A percentile compares a stretch with the other conserved stretches of the same genome.
Evolutionary conservation across 768 basidiomycete genomes (phyloP).

Genomic region (Pleurotus cornucopiae): DNA sequence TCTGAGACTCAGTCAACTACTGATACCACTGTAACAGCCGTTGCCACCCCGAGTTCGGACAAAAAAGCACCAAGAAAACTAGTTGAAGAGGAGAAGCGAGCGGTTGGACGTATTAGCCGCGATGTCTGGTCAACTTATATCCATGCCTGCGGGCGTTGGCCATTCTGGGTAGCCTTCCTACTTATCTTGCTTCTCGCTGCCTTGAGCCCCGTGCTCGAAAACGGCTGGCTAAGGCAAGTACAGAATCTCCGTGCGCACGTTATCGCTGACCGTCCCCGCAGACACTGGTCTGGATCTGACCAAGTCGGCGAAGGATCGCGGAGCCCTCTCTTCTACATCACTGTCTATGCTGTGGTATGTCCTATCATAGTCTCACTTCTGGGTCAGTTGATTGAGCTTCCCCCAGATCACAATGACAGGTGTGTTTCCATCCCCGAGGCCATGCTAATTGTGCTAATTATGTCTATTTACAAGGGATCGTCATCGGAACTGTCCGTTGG

Average conservation of each 20-base stretch:
- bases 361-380: slow-evolving; percentile 17
- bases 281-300: slow-evolving; percentile 53
- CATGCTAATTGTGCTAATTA: background rate
- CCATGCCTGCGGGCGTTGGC: slow-evolving; percentile 40
- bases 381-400: slow-evolving; percentile 4
- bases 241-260: background rate
- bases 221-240: slow-evolving; percentile 60
- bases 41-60: slow-evolving; percentile 25
- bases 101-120: slow-evolving; percentile 62
- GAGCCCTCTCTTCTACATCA: slow-evolving; percentile 58
- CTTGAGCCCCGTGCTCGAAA: slow-evolving; percentile 64
- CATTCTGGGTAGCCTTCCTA: slow-evolving; percentile 56
- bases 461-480: slow-evolving; percentile 19
- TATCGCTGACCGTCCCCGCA: slow-evolving; percentile 16
- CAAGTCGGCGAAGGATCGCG: slow-evolving; percentile 32
- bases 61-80: slow-evolving; percentile 75
- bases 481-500: slow-evolving; percentile 58
- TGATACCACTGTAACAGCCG: slow-evolving; percentile 13
- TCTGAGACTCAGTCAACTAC: slow-evolving; percentile 29
- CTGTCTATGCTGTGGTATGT: slow-evolving; percentile 67
- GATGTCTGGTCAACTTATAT: slow-evolving; percentile 66
- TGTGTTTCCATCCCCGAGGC: background rate
- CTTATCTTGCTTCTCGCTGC: slow-evolving; percentile 52
- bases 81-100: slow-evolving; percentile 80
- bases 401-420: slow-evolving; percentile 35